These are phyloP conservation scores for Hanseniaspora occidentalis DNA, from an alignment of 805 yeast species.

Conservation along the genomic window DNA sequence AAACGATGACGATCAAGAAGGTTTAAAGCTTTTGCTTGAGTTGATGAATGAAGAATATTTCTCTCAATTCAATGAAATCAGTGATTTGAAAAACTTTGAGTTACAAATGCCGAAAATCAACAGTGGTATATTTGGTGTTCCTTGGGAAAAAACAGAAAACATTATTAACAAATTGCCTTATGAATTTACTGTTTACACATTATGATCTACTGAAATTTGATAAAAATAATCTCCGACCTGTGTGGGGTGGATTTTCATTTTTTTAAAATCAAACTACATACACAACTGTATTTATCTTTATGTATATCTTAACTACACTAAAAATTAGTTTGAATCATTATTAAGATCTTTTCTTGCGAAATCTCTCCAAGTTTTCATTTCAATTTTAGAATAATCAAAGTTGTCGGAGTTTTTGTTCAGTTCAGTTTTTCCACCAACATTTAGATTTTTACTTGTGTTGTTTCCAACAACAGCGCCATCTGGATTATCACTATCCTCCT, in stretches of 20 bases:
- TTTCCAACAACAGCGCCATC: slow-evolving; percentile 1
- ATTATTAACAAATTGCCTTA: slow-evolving; percentile 25
- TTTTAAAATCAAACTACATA: too few species aligned
- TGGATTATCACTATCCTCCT: slow-evolving; percentile 3
- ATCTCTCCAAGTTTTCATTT: slow-evolving; percentile 91
- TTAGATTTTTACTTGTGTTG: too few species aligned
- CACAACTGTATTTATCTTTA: slow-evolving; percentile 11
- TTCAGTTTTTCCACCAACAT: too few species aligned
- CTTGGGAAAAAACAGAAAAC: slow-evolving; percentile 59
- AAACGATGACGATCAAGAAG: not conserved
- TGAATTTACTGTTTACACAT: slow-evolving; percentile 16
- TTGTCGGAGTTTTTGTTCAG: too few species aligned
- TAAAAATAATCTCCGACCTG: too few species aligned
- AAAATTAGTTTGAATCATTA: not conserved
- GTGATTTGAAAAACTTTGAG: not conserved
- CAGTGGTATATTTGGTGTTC: slow-evolving; percentile 68
- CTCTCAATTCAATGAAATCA: slow-evolving; percentile 1
- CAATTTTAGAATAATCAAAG: slow-evolving; percentile 82
- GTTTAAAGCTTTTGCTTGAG: slow-evolving; percentile 1
- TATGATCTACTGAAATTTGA: too few species aligned
- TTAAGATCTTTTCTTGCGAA: slow-evolving; percentile 38
- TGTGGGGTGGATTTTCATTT: slow-evolving; percentile 12
- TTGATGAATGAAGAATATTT: slow-evolving; percentile 7
- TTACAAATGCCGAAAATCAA: slow-evolving; percentile 52
- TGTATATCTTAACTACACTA: slow-evolving; percentile 2